Base-by-base conservation (phyloP, 352 stramenopile species). In the Pythium sp. region DNA sequence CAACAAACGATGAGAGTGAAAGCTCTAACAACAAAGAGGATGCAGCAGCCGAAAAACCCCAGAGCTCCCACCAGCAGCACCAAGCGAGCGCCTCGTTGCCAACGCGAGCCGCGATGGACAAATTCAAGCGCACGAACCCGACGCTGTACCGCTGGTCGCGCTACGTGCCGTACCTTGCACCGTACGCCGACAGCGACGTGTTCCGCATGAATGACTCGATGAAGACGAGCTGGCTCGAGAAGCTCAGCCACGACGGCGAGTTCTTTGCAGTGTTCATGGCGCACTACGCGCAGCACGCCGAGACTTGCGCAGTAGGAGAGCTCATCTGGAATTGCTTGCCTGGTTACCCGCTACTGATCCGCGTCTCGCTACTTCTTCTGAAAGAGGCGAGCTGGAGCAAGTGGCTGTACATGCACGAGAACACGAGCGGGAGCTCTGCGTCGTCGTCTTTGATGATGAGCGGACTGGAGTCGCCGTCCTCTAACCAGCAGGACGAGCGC, bases 201-300 rank as follows among this genome's bases (percentile, higher is more conserved):
- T 87, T 91, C 65, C 75, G 71, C 14, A 79, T 84, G 51, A 73
- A 80, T 30, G 80, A 83, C 32, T 58, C 74, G 24, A 71, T 68
- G 26, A 70, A 73, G n/a, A 68, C 74, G 5, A 77, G 68, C 28
- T 89, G 81, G 82, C 58, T 90, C 3, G 70, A 75, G n/a, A 82
- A 79, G 65, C 66, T 94, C 6, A 84, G 73, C 8, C 73, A 86
- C 28, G 84, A 91, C 47, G 84, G 84, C 59, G 86, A 93, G 58
- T 91, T 92, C 62, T 94, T 87, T 57, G 76, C 77, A 20, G 79
- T 76, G 20, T 94, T 94, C 69, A 90, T 94, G 82, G 71, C 76
- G 0, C 78, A 77, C 49, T 81, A 87, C 36, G 74, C 72, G 28
- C 75, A 82, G 34, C 81, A 92, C 43, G 78, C 75, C 8, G 77